phyloP scores from a whole-genome alignment of 2,329 filamentous ascomycete genomes.

The Sarocladium strictum region DNA sequence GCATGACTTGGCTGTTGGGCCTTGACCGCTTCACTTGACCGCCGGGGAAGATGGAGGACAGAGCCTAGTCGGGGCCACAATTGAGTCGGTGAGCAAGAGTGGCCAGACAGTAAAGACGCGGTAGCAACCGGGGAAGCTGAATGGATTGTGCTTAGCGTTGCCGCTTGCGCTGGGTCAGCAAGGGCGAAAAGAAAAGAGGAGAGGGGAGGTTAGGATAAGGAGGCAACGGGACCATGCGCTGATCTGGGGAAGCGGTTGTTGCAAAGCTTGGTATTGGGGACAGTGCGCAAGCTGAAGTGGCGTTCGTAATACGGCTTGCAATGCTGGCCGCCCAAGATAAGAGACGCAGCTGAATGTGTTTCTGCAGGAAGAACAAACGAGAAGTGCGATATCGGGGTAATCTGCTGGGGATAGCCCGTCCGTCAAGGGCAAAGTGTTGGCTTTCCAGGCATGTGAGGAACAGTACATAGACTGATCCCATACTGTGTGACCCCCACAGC shows the following conservation, averaged over 20 bases:
- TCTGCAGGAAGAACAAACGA: not conserved
- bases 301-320: no score
- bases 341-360: no score
- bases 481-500: not conserved
- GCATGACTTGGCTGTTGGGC: not conserved
- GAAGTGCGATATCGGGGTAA: not conserved
- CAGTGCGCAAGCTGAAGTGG: no score
- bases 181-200: not conserved
- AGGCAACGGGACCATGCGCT: not conserved
- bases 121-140: conserved; percentile 1
- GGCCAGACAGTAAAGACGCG: not conserved
- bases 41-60: not conserved
- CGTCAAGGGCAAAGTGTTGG: not conserved
- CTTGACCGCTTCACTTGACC: conserved; percentile 3
- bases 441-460: not conserved
- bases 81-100: not conserved
- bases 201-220: not conserved
- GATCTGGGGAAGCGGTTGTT: not conserved
- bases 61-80: not conserved
- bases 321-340: no score
- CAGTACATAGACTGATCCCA: not conserved
- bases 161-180: conserved; percentile 1
- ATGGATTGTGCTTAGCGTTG: not conserved
- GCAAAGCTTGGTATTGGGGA: not conserved
- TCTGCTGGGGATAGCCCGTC: not conserved